These are phyloP conservation scores for Blastobotrys niveus DNA, from an alignment of 1,139 yeast genomes.

Conservation along the genomic window DNA sequence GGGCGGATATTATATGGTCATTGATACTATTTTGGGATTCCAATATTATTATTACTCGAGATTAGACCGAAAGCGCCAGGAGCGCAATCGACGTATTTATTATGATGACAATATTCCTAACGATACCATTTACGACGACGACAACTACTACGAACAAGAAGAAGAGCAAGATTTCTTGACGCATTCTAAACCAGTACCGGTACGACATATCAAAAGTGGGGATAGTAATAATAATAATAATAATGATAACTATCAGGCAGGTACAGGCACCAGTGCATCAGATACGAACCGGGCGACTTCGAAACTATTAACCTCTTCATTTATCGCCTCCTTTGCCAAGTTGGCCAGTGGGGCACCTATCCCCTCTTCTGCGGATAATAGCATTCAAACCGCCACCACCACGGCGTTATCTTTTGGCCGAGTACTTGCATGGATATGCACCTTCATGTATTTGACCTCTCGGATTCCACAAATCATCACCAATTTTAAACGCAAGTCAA, in stretches of 20 bases:
- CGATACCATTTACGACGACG: not conserved
- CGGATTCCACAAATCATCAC: conserved; percentile 80
- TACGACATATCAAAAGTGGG: not conserved
- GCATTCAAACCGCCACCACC: conserved; percentile 19
- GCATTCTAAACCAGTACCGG: no score
- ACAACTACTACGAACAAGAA: not conserved
- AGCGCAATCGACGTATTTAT: conserved; percentile 6
- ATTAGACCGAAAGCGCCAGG: conserved; percentile 15
- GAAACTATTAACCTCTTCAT: conserved; percentile 26
- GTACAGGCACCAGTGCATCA: not conserved
- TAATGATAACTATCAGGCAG: not conserved
- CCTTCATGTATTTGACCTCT: conserved; percentile 66
- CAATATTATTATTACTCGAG: conserved; percentile 70
- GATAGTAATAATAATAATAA: not conserved
- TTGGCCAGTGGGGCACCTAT: conserved; percentile 15
- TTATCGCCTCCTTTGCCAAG: conserved; percentile 28
- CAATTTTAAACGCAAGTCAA: conserved; percentile 69
- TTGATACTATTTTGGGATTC: conserved; percentile 63
- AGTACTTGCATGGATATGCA: conserved; percentile 75
- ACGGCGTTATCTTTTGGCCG: conserved; percentile 32
- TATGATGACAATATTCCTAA: conserved; percentile 1
- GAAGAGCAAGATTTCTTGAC: no score
- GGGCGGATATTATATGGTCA: conserved; percentile 66
- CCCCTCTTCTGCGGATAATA: not conserved
- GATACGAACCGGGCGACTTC: not conserved